phyloP scores from a whole-genome alignment of 2,329 filamentous ascomycete genomes.

The Sporothrix variecibatus region DNA sequence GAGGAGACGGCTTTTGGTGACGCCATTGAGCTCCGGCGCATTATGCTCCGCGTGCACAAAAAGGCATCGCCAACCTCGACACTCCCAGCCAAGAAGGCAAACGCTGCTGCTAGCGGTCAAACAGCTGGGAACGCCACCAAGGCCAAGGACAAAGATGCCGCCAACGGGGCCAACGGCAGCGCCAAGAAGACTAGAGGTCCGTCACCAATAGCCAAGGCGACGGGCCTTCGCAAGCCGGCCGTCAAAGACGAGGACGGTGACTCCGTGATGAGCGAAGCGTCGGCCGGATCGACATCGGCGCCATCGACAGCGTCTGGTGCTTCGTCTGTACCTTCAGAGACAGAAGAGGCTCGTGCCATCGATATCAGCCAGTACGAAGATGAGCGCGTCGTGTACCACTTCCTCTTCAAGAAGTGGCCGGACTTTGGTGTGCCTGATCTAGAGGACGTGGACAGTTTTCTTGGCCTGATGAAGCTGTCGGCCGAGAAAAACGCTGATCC shows the following conservation, averaged over 20 bases:
- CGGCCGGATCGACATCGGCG: background rate
- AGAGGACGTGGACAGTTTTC: constrained; percentile 66
- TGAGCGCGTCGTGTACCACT: constrained; percentile 74
- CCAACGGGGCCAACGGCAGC: background rate
- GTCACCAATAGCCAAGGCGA: background rate
- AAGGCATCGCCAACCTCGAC: background rate
- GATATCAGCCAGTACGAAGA: constrained; percentile 42
- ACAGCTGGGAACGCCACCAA: background rate
- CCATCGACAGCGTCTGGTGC: background rate
- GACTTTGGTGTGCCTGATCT: constrained; percentile 81
- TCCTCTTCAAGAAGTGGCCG: constrained; percentile 85
- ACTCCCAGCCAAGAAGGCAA: background rate
- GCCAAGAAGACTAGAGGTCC: constrained; percentile 1
- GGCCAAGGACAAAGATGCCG: background rate
- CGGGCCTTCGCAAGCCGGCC: background rate
- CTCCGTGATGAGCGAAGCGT: constrained; percentile 10
- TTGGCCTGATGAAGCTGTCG: constrained; percentile 69
- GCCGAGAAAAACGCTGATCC: constrained; percentile 56
- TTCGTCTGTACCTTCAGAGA: background rate
- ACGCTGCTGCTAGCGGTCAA: background rate
- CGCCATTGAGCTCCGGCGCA: constrained; percentile 72
- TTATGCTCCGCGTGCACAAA: constrained; percentile 57
- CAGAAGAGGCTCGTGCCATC: background rate
- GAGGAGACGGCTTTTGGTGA: constrained; percentile 56
- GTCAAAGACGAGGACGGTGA: constrained; percentile 13